Conservation (phyloP, 805 yeast species). For the Saccharomycopsis javanensis region DNA sequence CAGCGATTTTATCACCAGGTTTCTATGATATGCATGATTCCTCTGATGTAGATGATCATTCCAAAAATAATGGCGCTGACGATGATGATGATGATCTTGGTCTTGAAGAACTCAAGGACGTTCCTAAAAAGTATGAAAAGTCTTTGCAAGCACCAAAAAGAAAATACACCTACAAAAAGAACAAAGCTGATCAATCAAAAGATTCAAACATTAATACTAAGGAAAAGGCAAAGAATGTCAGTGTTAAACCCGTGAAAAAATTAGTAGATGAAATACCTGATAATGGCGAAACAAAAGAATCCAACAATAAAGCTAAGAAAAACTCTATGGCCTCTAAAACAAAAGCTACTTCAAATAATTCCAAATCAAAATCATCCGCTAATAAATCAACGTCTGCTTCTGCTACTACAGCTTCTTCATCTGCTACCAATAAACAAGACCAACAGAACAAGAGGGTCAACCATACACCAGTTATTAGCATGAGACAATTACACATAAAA, state of each 20-base stretch:
- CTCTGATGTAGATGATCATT: neutral
- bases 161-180: neutral
- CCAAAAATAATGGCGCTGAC: neutral
- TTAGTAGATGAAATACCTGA: neutral
- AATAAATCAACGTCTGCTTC: too few relatives aligned
- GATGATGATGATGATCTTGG: neutral
- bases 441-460: slow-evolving; percentile 13
- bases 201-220: neutral
- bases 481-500: slow-evolving; percentile 54
- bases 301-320: neutral
- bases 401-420: neutral
- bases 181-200: neutral
- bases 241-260: neutral
- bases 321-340: neutral
- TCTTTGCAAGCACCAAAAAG: neutral
- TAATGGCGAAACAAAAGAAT: neutral
- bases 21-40: neutral
- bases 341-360: neutral
- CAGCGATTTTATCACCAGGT: neutral
- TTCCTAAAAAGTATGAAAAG: neutral
- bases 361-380: neutral
- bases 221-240: neutral
- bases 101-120: neutral
- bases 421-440: neutral
- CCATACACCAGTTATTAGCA: slow-evolving; percentile 18